phyloP scores from a whole-genome alignment of 345 rosid genomes.

The Salix koriyanagi region DNA sequence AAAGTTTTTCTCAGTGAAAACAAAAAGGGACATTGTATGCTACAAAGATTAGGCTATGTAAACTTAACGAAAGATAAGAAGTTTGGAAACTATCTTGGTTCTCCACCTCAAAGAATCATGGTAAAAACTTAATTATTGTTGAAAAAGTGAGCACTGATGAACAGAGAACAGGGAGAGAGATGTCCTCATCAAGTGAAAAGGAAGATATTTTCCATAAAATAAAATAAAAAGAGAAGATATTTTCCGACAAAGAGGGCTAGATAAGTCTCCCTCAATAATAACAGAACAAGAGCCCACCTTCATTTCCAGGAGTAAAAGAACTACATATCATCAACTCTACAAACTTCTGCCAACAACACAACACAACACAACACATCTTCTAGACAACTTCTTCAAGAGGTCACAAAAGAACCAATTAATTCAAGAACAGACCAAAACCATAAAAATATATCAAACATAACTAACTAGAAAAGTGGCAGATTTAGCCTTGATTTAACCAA shows the following conservation, averaged over 20 bases:
- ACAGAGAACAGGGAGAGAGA: neutral
- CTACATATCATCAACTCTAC: neutral
- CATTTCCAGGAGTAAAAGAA: neutral
- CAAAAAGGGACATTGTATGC: too few relatives aligned
- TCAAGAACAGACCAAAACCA: neutral
- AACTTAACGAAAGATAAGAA: neutral
- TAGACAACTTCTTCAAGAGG: neutral
- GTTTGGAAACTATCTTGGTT: neutral
- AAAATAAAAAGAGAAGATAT: neutral
- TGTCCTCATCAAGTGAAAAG: neutral
- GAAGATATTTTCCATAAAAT: neutral
- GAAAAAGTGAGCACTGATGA: neutral
- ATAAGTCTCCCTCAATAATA: neutral
- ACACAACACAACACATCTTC: neutral
- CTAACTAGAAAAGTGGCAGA: neutral
- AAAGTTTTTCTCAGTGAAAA: too few relatives aligned
- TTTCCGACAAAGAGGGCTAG: neutral
- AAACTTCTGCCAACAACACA: neutral
- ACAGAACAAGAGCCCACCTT: neutral
- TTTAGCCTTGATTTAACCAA: conserved; percentile 34
- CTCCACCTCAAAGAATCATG: neutral
- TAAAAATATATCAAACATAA: neutral
- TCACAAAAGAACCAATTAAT: too few relatives aligned
- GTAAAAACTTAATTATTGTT: neutral
- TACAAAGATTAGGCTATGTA: neutral